These are phyloP conservation scores for Dactylellina sp. DNA, from an alignment of 2,329 filamentous ascomycete genomes.

Conservation along the genomic window DNA sequence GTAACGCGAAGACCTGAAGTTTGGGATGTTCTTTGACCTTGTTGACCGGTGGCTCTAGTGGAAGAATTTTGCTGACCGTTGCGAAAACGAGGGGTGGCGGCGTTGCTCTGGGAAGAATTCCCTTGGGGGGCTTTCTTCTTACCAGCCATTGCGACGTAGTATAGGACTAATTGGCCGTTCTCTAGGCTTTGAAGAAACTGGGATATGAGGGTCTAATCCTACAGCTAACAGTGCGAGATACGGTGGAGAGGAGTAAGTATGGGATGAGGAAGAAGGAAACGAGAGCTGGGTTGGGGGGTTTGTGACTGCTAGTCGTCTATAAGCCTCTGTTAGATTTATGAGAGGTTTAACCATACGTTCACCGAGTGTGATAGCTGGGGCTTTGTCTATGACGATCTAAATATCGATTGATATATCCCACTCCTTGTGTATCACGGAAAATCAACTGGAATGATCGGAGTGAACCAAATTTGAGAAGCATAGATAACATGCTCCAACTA, in stretches of 20 bases:
- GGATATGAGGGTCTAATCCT: not conserved
- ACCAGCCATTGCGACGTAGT: not conserved
- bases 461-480: conserved; percentile 19
- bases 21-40: not conserved
- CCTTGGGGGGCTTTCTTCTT: not conserved
- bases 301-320: not conserved
- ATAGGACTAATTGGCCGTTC: too few species aligned
- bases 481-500: conserved; percentile 6
- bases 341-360: not conserved
- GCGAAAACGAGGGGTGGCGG: not conserved
- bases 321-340: conserved; percentile 12
- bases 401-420: conserved; percentile 3
- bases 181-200: too few species aligned
- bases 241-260: too few species aligned
- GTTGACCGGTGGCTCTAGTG: not conserved
- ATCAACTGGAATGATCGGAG: not conserved
- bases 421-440: not conserved
- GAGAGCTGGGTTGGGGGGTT: too few species aligned
- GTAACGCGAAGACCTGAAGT: not conserved
- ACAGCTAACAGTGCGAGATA: not conserved
- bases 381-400: too few species aligned
- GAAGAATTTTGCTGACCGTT: not conserved
- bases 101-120: not conserved
- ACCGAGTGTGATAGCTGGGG: not conserved
- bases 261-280: too few species aligned